phyloP scores from a whole-genome alignment of 202 grass and related monocot genomes.

The Zizania palustris region DNA sequence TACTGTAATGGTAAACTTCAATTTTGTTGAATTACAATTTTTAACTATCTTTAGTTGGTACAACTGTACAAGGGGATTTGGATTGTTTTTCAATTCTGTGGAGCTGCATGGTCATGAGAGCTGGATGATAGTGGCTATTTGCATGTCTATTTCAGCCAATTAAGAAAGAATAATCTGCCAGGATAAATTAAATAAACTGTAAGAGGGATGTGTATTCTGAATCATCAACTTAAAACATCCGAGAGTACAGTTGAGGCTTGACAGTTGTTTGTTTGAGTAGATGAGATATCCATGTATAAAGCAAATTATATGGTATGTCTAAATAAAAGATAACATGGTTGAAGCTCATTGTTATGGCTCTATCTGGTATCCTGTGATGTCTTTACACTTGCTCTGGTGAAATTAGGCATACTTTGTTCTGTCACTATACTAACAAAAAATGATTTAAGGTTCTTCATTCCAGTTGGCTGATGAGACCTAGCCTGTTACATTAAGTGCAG shows the following conservation, averaged over 20 bases:
- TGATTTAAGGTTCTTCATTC: neutral
- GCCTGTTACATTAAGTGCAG: slow-evolving; percentile 41
- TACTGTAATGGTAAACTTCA: neutral
- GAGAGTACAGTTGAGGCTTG: neutral
- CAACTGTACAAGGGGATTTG: neutral
- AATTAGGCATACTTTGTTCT: slow-evolving; percentile 21
- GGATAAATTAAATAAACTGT: neutral
- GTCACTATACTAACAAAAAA: slow-evolving; percentile 17
- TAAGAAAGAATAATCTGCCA: neutral
- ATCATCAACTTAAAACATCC: neutral
- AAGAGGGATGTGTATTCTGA: slow-evolving; percentile 20
- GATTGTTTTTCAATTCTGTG: slow-evolving; percentile 10
- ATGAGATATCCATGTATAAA: neutral
- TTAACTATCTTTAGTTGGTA: neutral
- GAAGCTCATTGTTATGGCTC: slow-evolving; percentile 3
- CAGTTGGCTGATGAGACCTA: slow-evolving; percentile 22
- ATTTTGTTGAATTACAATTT: neutral
- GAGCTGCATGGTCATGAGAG: neutral
- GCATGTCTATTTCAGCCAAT: neutral
- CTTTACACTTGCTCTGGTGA: neutral
- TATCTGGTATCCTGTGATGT: slow-evolving; percentile 16
- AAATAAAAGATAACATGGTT: slow-evolving; percentile 13
- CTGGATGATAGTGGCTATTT: neutral
- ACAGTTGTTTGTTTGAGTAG: neutral
- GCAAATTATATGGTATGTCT: slow-evolving; percentile 20